A percentile compares a stretch with the other conserved stretches of the same genome.
phyloP scores from a whole-genome alignment of 2,329 filamentous ascomycete genomes.

The Domatiomyces globalis region DNA sequence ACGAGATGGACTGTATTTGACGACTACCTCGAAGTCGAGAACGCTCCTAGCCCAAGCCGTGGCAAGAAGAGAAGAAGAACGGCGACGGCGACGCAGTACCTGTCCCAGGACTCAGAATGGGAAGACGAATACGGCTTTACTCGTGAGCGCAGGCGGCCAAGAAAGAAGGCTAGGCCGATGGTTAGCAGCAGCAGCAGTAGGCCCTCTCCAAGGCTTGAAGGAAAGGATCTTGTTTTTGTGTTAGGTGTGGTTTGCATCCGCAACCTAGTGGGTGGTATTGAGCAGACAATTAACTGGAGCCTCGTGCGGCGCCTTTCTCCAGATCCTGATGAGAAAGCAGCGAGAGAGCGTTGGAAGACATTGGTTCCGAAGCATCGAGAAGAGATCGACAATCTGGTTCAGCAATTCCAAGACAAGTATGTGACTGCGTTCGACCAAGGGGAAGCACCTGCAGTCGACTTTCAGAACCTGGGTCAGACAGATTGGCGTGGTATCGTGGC shows the following conservation, averaged over 20 bases:
- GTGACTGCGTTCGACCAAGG: conserved; percentile 31
- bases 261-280: conserved; percentile 30
- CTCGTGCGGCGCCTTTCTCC: conserved; percentile 32
- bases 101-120: background rate
- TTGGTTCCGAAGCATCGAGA: conserved; percentile 26
- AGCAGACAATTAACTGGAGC: conserved; percentile 32
- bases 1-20: background rate
- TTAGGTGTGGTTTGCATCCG: conserved; percentile 32
- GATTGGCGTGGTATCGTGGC: conserved; percentile 34
- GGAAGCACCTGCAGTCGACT: conserved; percentile 32
- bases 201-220: background rate
- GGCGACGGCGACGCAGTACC: background rate
- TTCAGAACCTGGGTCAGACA: conserved; percentile 29
- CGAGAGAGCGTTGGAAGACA: conserved; percentile 26
- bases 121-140: background rate
- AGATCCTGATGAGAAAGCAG: conserved; percentile 24
- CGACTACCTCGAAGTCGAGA: background rate
- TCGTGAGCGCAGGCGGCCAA: background rate
- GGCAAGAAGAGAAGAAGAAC: background rate
- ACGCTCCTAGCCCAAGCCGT: background rate
- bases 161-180: background rate
- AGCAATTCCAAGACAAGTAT: conserved; percentile 34
- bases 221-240: conserved; percentile 22
- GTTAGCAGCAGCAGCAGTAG: background rate
- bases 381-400: conserved; percentile 31